These are phyloP conservation scores for Parasarocladium wereldwijsianum DNA, from an alignment of 2,329 filamentous ascomycete species.

Conservation along the genomic window DNA sequence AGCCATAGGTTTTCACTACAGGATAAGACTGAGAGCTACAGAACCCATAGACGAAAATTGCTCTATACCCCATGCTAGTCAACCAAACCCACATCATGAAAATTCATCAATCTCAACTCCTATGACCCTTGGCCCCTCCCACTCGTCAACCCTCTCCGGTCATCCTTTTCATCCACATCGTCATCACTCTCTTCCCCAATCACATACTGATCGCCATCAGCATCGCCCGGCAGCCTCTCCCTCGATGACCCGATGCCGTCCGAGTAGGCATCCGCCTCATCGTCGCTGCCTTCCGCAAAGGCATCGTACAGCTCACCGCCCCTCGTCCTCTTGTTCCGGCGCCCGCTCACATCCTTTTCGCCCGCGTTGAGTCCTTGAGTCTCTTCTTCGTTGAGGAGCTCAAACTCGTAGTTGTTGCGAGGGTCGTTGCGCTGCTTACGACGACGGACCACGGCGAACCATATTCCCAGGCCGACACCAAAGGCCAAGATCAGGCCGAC, in stretches of 20 bases:
- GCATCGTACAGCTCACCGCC: slow-evolving; percentile 94
- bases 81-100: not conserved
- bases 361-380: slow-evolving; percentile 35
- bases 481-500: slow-evolving; percentile 75
- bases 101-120: too few relatives aligned
- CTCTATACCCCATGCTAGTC: too few relatives aligned
- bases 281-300: slow-evolving; percentile 81
- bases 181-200: slow-evolving; percentile 32
- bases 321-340: slow-evolving; percentile 36
- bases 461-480: slow-evolving; percentile 65
- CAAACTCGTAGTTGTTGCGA: slow-evolving; percentile 83
- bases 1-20: too few relatives aligned
- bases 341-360: slow-evolving; percentile 27
- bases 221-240: slow-evolving; percentile 15
- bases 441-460: slow-evolving; percentile 66
- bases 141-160: slow-evolving; percentile 3
- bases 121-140: slow-evolving; percentile 1
- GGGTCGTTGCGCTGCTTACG: slow-evolving; percentile 60
- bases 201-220: slow-evolving; percentile 31
- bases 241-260: slow-evolving; percentile 10
- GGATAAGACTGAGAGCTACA: too few relatives aligned
- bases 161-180: slow-evolving; percentile 21
- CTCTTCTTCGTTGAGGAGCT: slow-evolving; percentile 77
- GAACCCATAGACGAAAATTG: too few relatives aligned
- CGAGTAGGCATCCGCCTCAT: slow-evolving; percentile 27